Percentiles rank a stretch among this genome's conserved stretches.
Conservation (phyloP, 2,329 filamentous ascomycete species). For the Fusarium humuli region DNA sequence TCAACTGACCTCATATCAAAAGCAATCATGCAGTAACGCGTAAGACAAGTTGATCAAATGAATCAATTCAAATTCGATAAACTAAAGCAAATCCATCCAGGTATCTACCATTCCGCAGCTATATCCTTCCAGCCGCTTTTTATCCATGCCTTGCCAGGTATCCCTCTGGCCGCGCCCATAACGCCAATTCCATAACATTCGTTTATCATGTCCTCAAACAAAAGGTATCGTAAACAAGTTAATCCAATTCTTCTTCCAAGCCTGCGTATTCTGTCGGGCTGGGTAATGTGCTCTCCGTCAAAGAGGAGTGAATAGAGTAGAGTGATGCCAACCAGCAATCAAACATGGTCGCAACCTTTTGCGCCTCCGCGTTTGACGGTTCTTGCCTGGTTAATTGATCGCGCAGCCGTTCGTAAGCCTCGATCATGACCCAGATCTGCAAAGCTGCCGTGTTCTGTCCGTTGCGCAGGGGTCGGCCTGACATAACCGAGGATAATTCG, state of each 20-base stretch:
- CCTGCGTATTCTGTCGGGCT: constrained; percentile 49
- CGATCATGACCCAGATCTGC: constrained; percentile 69
- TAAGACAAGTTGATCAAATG: constrained; percentile 1
- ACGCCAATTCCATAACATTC: constrained; percentile 28
- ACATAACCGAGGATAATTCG: constrained; percentile 60
- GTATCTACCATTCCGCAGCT: constrained; percentile 32
- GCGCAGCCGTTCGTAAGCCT: constrained; percentile 66
- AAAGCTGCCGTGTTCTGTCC: constrained; percentile 56
- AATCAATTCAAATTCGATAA: constrained; percentile 1
- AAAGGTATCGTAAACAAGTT: constrained; percentile 8
- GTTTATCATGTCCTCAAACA: constrained; percentile 15
- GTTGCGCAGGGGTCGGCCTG: constrained; percentile 41
- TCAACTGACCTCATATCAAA: background rate
- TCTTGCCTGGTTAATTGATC: constrained; percentile 57
- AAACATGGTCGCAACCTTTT: constrained; percentile 55
- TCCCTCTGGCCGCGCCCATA: constrained; percentile 29
- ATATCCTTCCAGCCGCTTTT: constrained; percentile 29
- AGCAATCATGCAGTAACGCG: background rate
- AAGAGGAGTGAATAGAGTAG: constrained; percentile 57
- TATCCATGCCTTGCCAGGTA: constrained; percentile 21
- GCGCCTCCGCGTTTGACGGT: constrained; percentile 49
- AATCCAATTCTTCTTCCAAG: constrained; percentile 44
- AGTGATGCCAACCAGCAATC: constrained; percentile 64
- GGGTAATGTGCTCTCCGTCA: constrained; percentile 41
- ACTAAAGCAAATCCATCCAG: constrained; percentile 18